A percentile compares a stretch with the other conserved stretches of the same genome.
phyloP scores from a whole-genome alignment of 441 rosid genomes.

The Erodium moschatum region DNA sequence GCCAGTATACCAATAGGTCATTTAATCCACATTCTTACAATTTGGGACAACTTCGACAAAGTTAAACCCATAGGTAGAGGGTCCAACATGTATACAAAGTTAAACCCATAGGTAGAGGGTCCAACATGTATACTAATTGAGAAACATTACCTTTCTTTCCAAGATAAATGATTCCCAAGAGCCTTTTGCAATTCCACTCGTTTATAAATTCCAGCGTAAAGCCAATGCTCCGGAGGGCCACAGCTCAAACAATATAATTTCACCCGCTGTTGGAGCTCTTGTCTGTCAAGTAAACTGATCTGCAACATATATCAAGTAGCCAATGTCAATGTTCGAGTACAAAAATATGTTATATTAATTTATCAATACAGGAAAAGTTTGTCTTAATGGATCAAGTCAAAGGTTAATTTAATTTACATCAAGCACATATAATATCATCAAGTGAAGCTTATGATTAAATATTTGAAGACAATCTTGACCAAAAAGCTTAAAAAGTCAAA shows the following conservation, averaged over 20 bases:
- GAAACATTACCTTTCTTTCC: conserved; percentile 75
- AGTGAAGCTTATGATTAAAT: background rate
- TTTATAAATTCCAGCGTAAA: conserved; percentile 56
- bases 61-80: no score
- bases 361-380: no score
- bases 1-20: no score
- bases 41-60: no score
- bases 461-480: no score
- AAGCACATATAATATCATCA: background rate
- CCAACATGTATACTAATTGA: background rate
- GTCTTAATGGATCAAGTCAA: no score
- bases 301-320: conserved; percentile 25
- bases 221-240: conserved; percentile 85
- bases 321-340: no score
- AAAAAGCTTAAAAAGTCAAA: background rate
- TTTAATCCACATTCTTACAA: no score
- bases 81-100: no score
- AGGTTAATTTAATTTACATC: no score
- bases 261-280: conserved; percentile 72
- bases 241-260: conserved; percentile 48
- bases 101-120: no score
- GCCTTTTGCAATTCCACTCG: conserved; percentile 81
- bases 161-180: conserved; percentile 93
- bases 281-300: conserved; percentile 66
- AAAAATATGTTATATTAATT: no score